Percentiles rank a stretch among this genome's conserved stretches.
These are phyloP conservation scores for Schwanniomyces sp. DNA, from an alignment of 805 yeast genomes.

Conservation along the genomic window DNA sequence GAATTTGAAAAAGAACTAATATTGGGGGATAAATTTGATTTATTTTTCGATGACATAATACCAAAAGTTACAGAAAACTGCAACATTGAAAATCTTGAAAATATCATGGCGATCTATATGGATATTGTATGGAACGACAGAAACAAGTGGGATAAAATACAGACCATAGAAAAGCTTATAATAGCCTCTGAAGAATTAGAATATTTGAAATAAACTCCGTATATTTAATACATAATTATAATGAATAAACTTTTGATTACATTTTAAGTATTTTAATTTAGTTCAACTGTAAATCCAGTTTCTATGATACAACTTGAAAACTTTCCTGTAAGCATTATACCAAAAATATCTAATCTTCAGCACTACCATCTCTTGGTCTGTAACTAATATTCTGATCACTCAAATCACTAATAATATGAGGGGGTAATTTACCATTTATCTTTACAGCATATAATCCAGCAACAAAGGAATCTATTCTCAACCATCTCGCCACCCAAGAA, in stretches of 20 bases:
- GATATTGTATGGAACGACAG: slow-evolving; percentile 74
- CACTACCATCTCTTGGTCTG: slow-evolving; percentile 94
- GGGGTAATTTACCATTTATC: slow-evolving; percentile 88
- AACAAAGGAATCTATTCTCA: slow-evolving; percentile 82
- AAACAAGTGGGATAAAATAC: slow-evolving; percentile 43
- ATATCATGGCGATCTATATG: slow-evolving; percentile 61
- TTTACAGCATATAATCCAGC: slow-evolving; percentile 94
- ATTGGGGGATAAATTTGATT: slow-evolving; percentile 16
- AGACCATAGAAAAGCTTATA: slow-evolving; percentile 32
- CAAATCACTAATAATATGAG: slow-evolving; percentile 74
- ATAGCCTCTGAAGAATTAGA: slow-evolving; percentile 15
- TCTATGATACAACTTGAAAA: not conserved
- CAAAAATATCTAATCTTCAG: slow-evolving; percentile 46
- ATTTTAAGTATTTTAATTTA: not conserved
- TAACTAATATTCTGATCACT: slow-evolving; percentile 76
- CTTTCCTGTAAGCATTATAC: not conserved
- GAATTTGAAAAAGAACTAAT: slow-evolving; percentile 57
- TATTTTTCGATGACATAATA: slow-evolving; percentile 24
- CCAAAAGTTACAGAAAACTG: slow-evolving; percentile 30
- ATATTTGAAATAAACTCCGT: not conserved
- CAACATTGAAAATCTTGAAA: slow-evolving; percentile 38
- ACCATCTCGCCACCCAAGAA: slow-evolving; percentile 97
- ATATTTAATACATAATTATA: not conserved
- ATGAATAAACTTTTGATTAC: slow-evolving; percentile 2
- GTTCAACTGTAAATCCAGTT: not conserved